Conservation (phyloP, 2,329 filamentous ascomycete genomes). For the Chrysoporthe deuterocubensis region DNA sequence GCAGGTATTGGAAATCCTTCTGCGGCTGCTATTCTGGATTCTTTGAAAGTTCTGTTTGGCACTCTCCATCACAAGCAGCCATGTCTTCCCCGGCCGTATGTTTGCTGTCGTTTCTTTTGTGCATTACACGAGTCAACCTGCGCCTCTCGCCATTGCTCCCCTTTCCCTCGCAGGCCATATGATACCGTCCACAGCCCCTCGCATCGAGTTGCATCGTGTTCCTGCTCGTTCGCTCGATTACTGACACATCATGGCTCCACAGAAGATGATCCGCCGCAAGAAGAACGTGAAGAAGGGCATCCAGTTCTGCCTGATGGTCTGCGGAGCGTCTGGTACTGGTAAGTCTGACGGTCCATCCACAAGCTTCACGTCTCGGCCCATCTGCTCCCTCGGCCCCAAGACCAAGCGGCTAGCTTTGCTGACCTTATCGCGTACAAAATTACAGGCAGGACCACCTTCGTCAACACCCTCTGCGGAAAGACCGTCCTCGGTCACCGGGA, state of each 20-base stretch:
- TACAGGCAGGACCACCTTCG: slow-evolving; percentile 93
- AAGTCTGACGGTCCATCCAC: slow-evolving; percentile 44
- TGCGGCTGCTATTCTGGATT: slow-evolving; percentile 6
- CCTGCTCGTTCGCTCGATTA: slow-evolving; percentile 26
- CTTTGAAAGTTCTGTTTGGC: slow-evolving; percentile 5
- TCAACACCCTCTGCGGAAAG: slow-evolving; percentile 98
- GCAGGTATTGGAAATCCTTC: slow-evolving; percentile 1
- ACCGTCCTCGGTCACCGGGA: slow-evolving; percentile 90
- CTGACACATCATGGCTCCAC: slow-evolving; percentile 37
- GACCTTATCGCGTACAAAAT: slow-evolving; percentile 24
- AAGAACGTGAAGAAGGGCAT: slow-evolving; percentile 99
- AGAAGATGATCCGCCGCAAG: slow-evolving; percentile 99
- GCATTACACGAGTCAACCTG: slow-evolving; percentile 18
- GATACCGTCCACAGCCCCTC: slow-evolving; percentile 1
- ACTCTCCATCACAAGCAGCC: slow-evolving; percentile 4
- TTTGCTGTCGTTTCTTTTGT: slow-evolving; percentile 27
- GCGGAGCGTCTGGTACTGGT: slow-evolving; percentile 98
- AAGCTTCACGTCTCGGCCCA: slow-evolving; percentile 10
- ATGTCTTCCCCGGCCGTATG: slow-evolving; percentile 36
- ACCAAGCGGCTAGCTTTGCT: slow-evolving; percentile 28
- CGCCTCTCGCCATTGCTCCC: background rate
- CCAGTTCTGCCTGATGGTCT: slow-evolving; percentile 99
- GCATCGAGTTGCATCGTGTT: slow-evolving; percentile 24
- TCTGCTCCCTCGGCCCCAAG: slow-evolving; percentile 17
- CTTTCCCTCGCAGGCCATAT: background rate